A percentile compares a stretch with the other conserved stretches of the same genome.
These are phyloP conservation scores for Candida sphagnicola DNA, from an alignment of 805 yeast genomes.

Conservation along the genomic window DNA sequence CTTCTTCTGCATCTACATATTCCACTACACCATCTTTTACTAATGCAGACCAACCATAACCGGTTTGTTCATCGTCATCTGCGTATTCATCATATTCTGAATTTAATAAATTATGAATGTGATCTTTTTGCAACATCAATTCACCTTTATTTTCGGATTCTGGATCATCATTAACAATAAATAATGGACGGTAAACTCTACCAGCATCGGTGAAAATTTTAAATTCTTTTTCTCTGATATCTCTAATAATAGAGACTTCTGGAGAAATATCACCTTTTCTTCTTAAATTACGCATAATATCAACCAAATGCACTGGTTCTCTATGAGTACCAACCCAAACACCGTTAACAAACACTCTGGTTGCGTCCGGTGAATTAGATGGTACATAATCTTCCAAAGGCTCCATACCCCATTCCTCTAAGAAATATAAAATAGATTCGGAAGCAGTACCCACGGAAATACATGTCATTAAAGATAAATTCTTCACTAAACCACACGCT, in stretches of 20 bases:
- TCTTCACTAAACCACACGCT: slow-evolving; percentile 98
- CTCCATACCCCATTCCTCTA: slow-evolving; percentile 99
- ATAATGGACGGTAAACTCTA: slow-evolving; percentile 94
- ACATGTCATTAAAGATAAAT: slow-evolving; percentile 93
- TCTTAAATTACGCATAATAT: slow-evolving; percentile 85
- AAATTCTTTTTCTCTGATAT: slow-evolving; percentile 94
- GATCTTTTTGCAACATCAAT: slow-evolving; percentile 79
- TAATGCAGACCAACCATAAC: slow-evolving; percentile 81
- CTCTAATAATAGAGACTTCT: slow-evolving; percentile 95
- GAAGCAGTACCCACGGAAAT: slow-evolving; percentile 98
- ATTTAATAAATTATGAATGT: slow-evolving; percentile 65
- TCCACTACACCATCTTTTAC: slow-evolving; percentile 87
- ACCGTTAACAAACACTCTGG: slow-evolving; percentile 95
- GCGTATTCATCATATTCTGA: slow-evolving; percentile 61
- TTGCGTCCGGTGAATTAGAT: slow-evolving; percentile 83
- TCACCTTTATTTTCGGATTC: slow-evolving; percentile 69
- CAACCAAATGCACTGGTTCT: slow-evolving; percentile 89
- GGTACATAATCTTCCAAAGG: slow-evolving; percentile 95
- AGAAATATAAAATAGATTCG: slow-evolving; percentile 84
- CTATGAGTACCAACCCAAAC: slow-evolving; percentile 99
- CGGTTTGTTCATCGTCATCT: slow-evolving; percentile 42
- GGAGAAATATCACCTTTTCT: slow-evolving; percentile 94
- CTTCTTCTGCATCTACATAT: slow-evolving; percentile 98
- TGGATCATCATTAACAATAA: slow-evolving; percentile 84
- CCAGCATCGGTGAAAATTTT: slow-evolving; percentile 98